Evolutionary conservation across 805 yeast species (phyloP).

Genomic region (Zygoascus tannicola): DNA sequence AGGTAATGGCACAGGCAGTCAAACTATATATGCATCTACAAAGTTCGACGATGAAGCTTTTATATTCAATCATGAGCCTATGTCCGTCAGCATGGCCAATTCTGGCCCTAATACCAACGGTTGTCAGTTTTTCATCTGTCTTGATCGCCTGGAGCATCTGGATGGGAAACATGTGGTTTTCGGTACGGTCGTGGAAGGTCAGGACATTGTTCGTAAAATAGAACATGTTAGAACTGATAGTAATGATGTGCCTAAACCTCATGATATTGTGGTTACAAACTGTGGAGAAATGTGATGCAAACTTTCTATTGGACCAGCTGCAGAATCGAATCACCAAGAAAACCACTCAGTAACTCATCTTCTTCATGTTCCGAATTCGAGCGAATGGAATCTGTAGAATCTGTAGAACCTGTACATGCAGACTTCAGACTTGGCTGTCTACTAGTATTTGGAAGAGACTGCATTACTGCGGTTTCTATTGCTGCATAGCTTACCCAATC

Average conservation of each 20-base stretch:
- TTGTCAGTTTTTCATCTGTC: constrained; percentile 46
- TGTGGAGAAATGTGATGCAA: constrained; percentile 33
- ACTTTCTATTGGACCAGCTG: too few relatives aligned
- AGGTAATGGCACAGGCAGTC: constrained; percentile 38
- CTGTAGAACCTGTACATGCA: too few relatives aligned
- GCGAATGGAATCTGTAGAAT: too few relatives aligned
- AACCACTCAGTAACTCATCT: too few relatives aligned
- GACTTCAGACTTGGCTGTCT: too few relatives aligned
- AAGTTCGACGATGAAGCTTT: constrained; percentile 36
- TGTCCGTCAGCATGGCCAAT: constrained; percentile 50
- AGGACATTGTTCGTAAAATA: constrained; percentile 21
- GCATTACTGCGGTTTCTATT: background rate
- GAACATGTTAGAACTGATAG: constrained; percentile 26
- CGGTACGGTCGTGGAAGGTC: constrained; percentile 40
- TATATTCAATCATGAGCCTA: constrained; percentile 25
- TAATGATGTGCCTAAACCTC: constrained; percentile 25
- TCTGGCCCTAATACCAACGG: constrained; percentile 56
- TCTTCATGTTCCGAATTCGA: too few relatives aligned
- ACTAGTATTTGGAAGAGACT: too few relatives aligned
- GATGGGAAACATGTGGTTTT: constrained; percentile 44
- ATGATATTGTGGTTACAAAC: constrained; percentile 24
- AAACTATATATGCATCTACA: constrained; percentile 33
- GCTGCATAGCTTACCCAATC: background rate
- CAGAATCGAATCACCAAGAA: too few relatives aligned
- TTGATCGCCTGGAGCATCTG: constrained; percentile 29